Base-by-base conservation (phyloP, 2,329 filamentous ascomycete genomes). In the Colletotrichum neosansevieriae region DNA sequence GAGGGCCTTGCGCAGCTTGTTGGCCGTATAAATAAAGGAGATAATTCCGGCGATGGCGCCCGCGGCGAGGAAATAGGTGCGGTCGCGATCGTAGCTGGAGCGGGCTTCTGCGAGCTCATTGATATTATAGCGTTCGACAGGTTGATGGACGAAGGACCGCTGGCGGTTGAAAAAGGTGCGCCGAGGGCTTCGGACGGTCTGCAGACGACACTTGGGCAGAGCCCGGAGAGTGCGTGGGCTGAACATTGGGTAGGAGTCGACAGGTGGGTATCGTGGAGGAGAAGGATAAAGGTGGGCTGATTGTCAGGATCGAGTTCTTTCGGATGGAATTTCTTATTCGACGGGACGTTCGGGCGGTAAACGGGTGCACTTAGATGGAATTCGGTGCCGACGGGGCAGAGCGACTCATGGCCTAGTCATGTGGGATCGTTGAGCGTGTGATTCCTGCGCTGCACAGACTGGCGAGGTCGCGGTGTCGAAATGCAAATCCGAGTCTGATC, bases 1-100 rank as follows among this genome's bases (percentile, higher is more conserved):
- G 42, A 83, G 74, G 17, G 79, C 79, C 67, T 80, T 70, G 73
- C 83, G 84, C 47, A 88, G 80, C 74, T 86, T 86, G 76, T 79
- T 86, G 10, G 80, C 82, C 3, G 85, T 85, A 76, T 86, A 88
- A 68, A 81, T 73, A 73, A 84, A 83, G 24, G 84, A 83, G 36
- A 86, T 75, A 65, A 85, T 73, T 34, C 87, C 84, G 5, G 85
- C 82, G 11, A 85, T 71, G 19, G 82, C 80, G 19, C 87, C 87
- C 15, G 81, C 82, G 17, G 83, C 75, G 10, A 89, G 81, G 71
- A 88, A 88, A 12, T 82, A 81, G 4, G 79, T 84, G 44, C 85
- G 82, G 64, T 84, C 83, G 34, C 79, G 78, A 70, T 88, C 79
- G 74, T 88, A 88, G 57, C 86, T 80, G 59, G 81, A 78, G 12